phyloP scores from a whole-genome alignment of 257 asterid species.

The Solanum pimpinellifolium region DNA sequence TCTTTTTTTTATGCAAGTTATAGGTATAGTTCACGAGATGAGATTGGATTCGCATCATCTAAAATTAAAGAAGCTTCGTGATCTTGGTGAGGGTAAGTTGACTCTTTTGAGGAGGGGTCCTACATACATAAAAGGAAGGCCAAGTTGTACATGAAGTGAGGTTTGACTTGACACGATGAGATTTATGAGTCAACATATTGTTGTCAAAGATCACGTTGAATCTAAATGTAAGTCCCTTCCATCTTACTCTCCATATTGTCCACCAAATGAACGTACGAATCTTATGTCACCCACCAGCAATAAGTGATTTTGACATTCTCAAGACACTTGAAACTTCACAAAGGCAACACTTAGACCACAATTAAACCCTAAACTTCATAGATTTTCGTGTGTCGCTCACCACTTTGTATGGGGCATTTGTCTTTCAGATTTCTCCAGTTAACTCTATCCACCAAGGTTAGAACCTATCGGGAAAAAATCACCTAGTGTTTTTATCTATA shows the following conservation, averaged over 20 bases:
- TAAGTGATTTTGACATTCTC: neutral
- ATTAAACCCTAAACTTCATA: neutral
- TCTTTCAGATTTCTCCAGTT: neutral
- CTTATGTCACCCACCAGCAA: neutral
- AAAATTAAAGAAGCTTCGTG: neutral
- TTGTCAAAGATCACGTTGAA: neutral
- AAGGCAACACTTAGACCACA: neutral
- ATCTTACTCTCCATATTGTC: neutral
- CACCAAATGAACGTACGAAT: neutral
- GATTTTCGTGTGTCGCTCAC: neutral
- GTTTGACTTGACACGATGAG: no score
- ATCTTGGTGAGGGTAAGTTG: neutral
- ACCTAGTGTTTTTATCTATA: neutral
- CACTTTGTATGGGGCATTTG: neutral
- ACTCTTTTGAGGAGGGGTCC: neutral
- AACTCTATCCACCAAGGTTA: neutral
- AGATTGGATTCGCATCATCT: neutral
- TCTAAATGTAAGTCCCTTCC: neutral
- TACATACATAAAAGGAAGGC: neutral
- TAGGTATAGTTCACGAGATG: neutral
- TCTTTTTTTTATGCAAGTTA: neutral
- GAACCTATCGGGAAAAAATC: neutral
- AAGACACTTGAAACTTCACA: neutral
- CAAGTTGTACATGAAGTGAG: neutral
- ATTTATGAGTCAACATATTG: neutral